These are phyloP conservation scores for Hyphodiscus hymeniophilus DNA, from an alignment of 495 filamentous ascomycete genomes.

Conservation along the genomic window DNA sequence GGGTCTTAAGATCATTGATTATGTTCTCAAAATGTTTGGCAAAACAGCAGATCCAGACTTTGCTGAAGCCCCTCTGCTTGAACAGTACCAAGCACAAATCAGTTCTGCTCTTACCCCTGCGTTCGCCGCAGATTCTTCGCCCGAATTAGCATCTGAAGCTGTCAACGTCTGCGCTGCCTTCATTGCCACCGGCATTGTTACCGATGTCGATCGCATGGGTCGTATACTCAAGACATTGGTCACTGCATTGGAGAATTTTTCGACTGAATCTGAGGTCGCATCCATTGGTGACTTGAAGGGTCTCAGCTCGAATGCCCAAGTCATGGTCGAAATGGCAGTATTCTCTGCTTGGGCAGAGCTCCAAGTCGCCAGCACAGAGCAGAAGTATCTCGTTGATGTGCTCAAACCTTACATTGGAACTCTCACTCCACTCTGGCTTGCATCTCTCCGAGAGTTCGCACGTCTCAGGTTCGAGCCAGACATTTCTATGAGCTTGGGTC, in stretches of 20 bases:
- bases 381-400: constrained; percentile 80
- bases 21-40: constrained; percentile 91
- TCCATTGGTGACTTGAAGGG: constrained; percentile 90
- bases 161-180: constrained; percentile 98
- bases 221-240: constrained; percentile 90
- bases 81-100: constrained; percentile 98
- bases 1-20: constrained; percentile 88
- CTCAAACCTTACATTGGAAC: constrained; percentile 84
- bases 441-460: constrained; percentile 89
- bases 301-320: constrained; percentile 89
- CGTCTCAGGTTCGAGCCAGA: constrained; percentile 92
- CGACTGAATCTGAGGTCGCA: constrained; percentile 71
- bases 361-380: constrained; percentile 91
- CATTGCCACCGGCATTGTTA: constrained; percentile 94
- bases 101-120: constrained; percentile 93
- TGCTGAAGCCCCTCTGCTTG: constrained; percentile 84
- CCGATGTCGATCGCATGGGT: constrained; percentile 95
- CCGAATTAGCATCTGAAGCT: constrained; percentile 87
- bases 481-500: constrained; percentile 78
- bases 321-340: constrained; percentile 96
- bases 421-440: constrained; percentile 87
- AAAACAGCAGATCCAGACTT: constrained; percentile 95
- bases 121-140: constrained; percentile 91
- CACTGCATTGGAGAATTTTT: constrained; percentile 86
- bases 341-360: constrained; percentile 99